Evolutionary conservation across 2,329 filamentous ascomycete genomes (phyloP).

Genomic region (Neonectria faginata): DNA sequence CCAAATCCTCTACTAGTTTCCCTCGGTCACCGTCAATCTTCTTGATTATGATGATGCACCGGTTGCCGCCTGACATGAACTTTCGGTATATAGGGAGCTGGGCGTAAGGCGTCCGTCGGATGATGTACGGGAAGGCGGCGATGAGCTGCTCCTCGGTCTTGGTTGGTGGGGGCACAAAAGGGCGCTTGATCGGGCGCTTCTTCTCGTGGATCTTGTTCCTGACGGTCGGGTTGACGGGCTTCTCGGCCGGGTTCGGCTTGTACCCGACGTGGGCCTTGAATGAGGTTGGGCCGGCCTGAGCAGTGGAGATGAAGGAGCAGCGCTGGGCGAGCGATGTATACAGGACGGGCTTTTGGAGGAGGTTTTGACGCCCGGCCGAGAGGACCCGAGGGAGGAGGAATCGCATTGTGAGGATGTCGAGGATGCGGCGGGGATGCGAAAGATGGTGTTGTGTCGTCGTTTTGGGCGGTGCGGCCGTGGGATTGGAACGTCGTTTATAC

Average conservation of each 20-base stretch:
- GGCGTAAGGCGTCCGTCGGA: conserved; percentile 76
- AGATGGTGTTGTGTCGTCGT: neutral
- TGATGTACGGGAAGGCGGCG: conserved; percentile 67
- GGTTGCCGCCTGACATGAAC: conserved; percentile 79
- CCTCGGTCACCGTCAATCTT: conserved; percentile 80
- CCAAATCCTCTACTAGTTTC: conserved; percentile 73
- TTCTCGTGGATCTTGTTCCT: conserved; percentile 44
- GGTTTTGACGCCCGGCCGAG: conserved; percentile 34
- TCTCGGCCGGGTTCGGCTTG: conserved; percentile 38
- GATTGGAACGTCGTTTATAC: neutral
- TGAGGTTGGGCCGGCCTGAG: conserved; percentile 35
- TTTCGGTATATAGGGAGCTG: conserved; percentile 83
- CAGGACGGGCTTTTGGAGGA: conserved; percentile 27
- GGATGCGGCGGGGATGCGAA: neutral
- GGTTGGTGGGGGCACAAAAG: conserved; percentile 47
- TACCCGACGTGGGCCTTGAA: conserved; percentile 42
- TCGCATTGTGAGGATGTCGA: conserved; percentile 43
- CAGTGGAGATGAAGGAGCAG: conserved; percentile 31
- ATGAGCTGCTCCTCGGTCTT: conserved; percentile 48
- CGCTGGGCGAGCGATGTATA: conserved; percentile 27
- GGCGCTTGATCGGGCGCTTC: conserved; percentile 41
- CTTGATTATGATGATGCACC: conserved; percentile 79
- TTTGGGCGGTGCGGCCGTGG: neutral
- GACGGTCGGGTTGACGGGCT: conserved; percentile 41
- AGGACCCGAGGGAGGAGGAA: conserved; percentile 42